These are phyloP conservation scores for Amanita subjunquillea DNA, from an alignment of 768 basidiomycete genomes.

Conservation along the genomic window DNA sequence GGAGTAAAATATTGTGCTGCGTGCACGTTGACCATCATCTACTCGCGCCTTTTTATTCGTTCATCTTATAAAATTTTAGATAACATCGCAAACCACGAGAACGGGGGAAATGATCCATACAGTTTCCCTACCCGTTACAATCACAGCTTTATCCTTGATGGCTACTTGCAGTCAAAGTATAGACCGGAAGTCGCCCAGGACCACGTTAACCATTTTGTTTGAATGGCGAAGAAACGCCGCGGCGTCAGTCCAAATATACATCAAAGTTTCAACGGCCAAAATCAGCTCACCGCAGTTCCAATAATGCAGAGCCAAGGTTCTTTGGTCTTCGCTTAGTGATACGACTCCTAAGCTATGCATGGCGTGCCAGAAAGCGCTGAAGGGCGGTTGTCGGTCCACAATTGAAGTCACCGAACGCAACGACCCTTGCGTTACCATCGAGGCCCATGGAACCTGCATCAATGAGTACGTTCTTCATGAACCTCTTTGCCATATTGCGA, in stretches of 20 bases:
- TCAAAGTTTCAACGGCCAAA: not conserved
- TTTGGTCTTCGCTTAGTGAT: conserved; percentile 64
- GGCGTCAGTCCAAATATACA: conserved; percentile 26
- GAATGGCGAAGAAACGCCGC: conserved; percentile 44
- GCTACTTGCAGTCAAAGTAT: too few relatives aligned
- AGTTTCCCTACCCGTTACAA: too few relatives aligned
- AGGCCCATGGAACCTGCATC: conserved; percentile 76
- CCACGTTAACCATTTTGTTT: conserved; percentile 59
- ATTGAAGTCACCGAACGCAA: conserved; percentile 91
- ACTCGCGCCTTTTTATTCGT: too few relatives aligned
- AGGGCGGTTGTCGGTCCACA: conserved; percentile 40
- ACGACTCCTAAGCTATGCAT: conserved; percentile 65
- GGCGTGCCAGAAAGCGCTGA: conserved; percentile 1
- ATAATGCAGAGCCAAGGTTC: conserved; percentile 61
- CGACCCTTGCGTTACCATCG: conserved; percentile 56
- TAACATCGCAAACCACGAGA: too few relatives aligned
- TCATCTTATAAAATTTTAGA: too few relatives aligned
- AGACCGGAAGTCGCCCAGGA: conserved; percentile 82
- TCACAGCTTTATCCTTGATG: too few relatives aligned
- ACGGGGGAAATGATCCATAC: too few relatives aligned
- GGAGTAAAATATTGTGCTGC: too few relatives aligned
- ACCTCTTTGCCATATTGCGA: conserved; percentile 75
- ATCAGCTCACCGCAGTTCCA: conserved; percentile 67
- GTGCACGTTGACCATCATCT: too few relatives aligned
- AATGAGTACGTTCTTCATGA: conserved; percentile 71